Base-by-base conservation (phyloP, 495 filamentous ascomycete genomes). In the Hyaloscypha bicolor region DNA sequence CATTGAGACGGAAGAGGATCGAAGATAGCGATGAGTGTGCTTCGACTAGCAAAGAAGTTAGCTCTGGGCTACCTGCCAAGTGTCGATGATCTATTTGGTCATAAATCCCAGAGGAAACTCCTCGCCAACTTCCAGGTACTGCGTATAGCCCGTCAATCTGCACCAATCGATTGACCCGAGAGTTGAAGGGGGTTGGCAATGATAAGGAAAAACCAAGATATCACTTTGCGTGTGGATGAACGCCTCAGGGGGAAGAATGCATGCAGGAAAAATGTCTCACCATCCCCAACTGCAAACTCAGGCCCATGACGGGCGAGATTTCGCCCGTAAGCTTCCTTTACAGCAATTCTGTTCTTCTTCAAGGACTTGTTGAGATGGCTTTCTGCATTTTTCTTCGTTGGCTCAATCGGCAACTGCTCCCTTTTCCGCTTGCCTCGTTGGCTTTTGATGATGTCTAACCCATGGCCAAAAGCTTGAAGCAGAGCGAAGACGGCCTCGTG, bases 1-100 rank as follows among this genome's bases (percentile, higher is more conserved):
- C 64, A 60, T 68, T 72, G 6, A 74, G 69, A 29, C 72, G 72
- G 42, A 66, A 64, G 9, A 74, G 62, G 35, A 74, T 74, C 11
- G 65, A 25, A 5, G 72, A 66, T 25, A 74, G 60, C 6, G 66
- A 69, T 14, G 72, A 65, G 25, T 62, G 67, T 19, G 72, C 67
- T 72, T 72, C 69, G 11, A 64, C 72, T 74, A 19, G 9, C 11
- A 30, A 2, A 45, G 57, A 3, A 55, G 32, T 37, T 37, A 37
- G 35, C 35, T 37, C 35, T 48, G 16, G 9, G 4, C 16, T 16
- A 3, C 14, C 6, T 45, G 6, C 33, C 42, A 45, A 45, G 42
- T 12, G 1, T 19, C 35, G 35, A 37, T 48, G 42, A 16, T 19
- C 16, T 48, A 6, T 14, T 14, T 1, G 6, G 42, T 37, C 12